Evolutionary conservation across 2,329 filamentous ascomycete genomes (phyloP), one percentile per base, ranked within the genome.

Genomic region (Rutstroemia sp.): DNA sequence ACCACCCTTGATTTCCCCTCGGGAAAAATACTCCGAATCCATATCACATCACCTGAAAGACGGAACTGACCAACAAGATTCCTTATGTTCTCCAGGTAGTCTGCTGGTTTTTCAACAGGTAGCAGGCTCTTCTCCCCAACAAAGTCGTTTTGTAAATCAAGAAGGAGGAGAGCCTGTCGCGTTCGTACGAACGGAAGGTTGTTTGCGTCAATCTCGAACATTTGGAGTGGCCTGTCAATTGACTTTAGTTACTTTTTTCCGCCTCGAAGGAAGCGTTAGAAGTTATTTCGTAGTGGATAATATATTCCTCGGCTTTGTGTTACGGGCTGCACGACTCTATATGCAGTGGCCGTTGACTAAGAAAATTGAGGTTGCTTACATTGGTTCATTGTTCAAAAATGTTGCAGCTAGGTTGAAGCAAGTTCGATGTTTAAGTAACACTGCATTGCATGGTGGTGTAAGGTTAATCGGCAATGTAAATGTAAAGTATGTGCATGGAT

Each of bases 131-230:
- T 78, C 1, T 81, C 73, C 6, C 82, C 78, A 57, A 95, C 74
- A 66, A 97, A 96, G 70, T 96, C 92, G 65, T 95, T 90, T 68
- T 97, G 94, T 38, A 95, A 81, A 66, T 96, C 92, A 61, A 96
- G 78, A 17, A 95, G 75, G 19, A 97, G 76, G 45, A 99, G 77
- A 1, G 89, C 92, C 72, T 81, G 82, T 51, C 83, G 78, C 8
- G 82, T 82, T 30, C 72, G 74, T 52, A 86, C 71, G 49, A 78
- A 73, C 10, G 83, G 83, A 19, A 86, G 73, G 38, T 76, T 73
- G 47, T 77, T 70, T 40, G 75, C 72, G 63, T 83, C 78, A 68
- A 85, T 82, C 59, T 78, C 69, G 66, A 85, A 81, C 73, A 82
- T 81, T 46, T 55, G 51, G 48, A 51, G 53, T 39, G 58, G 47